Percentiles rank a stretch among this genome's conserved stretches.
Conservation (phyloP, 805 yeast species). For the Kluyveromyces siamensis region DNA sequence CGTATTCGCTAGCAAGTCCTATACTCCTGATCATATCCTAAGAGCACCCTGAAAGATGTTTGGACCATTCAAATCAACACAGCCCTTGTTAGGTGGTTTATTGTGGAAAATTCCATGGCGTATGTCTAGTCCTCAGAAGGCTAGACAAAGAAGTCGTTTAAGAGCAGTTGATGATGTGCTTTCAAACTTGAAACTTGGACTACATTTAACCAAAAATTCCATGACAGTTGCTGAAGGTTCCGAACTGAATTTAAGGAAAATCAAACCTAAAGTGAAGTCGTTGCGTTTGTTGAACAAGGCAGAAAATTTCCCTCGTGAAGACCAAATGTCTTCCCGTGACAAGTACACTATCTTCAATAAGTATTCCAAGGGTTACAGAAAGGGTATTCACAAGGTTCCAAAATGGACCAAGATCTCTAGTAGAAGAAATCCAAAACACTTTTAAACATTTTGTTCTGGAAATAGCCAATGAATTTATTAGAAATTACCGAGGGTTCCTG, state of each 20-base stretch:
- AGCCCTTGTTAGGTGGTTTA: constrained; percentile 23
- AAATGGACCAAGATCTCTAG: constrained; percentile 83
- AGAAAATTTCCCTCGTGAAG: constrained; percentile 60
- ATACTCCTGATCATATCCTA: neutral
- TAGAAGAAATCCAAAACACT: constrained; percentile 70
- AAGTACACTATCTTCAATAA: constrained; percentile 82
- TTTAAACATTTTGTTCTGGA: constrained; percentile 26
- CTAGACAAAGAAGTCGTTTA: constrained; percentile 77
- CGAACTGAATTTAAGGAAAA: constrained; percentile 8
- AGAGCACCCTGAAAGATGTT: constrained; percentile 12
- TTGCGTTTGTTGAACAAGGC: constrained; percentile 26
- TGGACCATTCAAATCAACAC: constrained; percentile 25
- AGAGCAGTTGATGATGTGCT: constrained; percentile 73
- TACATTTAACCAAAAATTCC: constrained; percentile 18
- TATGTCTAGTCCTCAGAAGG: constrained; percentile 71
- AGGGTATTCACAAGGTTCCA: constrained; percentile 79
- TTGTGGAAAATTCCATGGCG: constrained; percentile 66
- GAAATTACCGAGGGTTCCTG: neutral
- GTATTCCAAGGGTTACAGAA: constrained; percentile 71
- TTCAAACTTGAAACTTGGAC: constrained; percentile 30
- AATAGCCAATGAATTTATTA: constrained; percentile 9
- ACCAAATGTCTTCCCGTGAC: constrained; percentile 70
- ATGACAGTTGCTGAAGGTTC: constrained; percentile 16
- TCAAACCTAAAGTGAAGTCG: constrained; percentile 21
- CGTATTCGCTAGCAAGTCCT: neutral